phyloP scores from a whole-genome alignment of 441 rosid species.

The Jatropha multifida region DNA sequence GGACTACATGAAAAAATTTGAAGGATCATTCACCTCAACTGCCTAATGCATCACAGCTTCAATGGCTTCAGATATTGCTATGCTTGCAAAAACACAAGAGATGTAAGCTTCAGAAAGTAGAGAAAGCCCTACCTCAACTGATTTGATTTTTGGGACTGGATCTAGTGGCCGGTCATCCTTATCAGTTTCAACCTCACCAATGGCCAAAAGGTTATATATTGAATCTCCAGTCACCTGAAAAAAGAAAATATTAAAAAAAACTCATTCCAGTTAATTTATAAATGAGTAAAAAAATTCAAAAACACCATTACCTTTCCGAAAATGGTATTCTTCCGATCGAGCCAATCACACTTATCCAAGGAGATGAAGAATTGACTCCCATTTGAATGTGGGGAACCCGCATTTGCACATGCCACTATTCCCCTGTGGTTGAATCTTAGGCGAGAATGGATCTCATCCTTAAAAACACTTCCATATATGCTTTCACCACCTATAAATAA shows the following conservation, averaged over 20 bases:
- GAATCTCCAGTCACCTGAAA: conserved; percentile 87
- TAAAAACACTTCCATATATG: conserved; percentile 66
- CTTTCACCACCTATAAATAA: conserved; percentile 72
- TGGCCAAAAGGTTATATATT: conserved; percentile 63
- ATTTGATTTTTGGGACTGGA: conserved; percentile 69
- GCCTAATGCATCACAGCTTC: neutral
- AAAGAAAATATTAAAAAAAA: conserved; percentile 8
- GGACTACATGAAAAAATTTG: neutral
- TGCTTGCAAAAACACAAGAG: neutral
- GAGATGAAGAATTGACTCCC: conserved; percentile 94
- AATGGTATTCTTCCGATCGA: conserved; percentile 75
- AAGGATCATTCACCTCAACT: neutral
- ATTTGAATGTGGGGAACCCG: conserved; percentile 73
- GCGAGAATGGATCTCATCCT: conserved; percentile 87
- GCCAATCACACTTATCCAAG: conserved; percentile 92
- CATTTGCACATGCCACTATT: conserved; percentile 88
- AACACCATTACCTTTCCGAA: conserved; percentile 70
- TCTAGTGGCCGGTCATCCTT: conserved; percentile 75
- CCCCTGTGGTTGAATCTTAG: conserved; percentile 90
- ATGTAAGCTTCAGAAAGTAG: neutral
- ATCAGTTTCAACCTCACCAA: conserved; percentile 78
- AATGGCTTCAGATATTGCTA: neutral
- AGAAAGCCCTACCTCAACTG: conserved; percentile 61
- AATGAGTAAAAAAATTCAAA: conserved; percentile 1
- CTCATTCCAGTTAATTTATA: conserved; percentile 13